A percentile compares a stretch with the other conserved stretches of the same genome.
These are phyloP conservation scores for Solanum appendiculatum DNA, from an alignment of 257 asterid genomes.

Conservation along the genomic window DNA sequence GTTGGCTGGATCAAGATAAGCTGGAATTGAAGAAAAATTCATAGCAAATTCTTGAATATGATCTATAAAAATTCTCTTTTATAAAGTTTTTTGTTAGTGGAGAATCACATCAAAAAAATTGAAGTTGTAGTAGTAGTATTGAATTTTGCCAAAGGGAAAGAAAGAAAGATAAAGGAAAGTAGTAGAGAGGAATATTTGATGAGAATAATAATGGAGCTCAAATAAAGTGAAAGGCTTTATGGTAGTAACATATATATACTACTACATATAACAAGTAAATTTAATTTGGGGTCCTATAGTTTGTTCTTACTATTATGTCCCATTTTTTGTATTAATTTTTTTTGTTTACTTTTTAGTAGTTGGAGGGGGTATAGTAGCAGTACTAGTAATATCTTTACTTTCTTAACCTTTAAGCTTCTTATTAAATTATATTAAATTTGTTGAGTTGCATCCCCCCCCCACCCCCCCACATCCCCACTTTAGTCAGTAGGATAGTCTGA, in stretches of 20 bases:
- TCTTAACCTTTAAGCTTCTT: constrained; percentile 76
- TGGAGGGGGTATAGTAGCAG: not conserved
- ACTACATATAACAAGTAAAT: not conserved
- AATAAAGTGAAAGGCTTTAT: constrained; percentile 77
- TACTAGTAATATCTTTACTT: constrained; percentile 15
- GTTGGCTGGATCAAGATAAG: constrained; percentile 97
- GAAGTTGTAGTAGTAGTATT: constrained; percentile 14
- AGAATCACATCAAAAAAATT: constrained; percentile 75
- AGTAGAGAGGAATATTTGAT: constrained; percentile 24
- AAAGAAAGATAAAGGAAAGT: not conserved
- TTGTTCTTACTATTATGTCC: constrained; percentile 56
- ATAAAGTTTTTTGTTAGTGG: constrained; percentile 72
- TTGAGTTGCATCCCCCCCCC: not conserved
- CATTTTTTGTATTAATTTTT: constrained; percentile 48
- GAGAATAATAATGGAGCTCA: constrained; percentile 85
- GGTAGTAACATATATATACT: constrained; percentile 30
- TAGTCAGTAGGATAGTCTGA: fast-evolving
- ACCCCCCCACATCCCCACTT: not conserved
- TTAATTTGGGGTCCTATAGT: constrained; percentile 16
- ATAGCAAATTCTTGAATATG: constrained; percentile 35
- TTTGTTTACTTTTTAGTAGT: constrained; percentile 54
- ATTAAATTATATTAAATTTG: not conserved
- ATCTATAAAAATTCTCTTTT: constrained; percentile 53
- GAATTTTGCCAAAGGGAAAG: constrained; percentile 6
- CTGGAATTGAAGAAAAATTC: constrained; percentile 90